These are phyloP conservation scores for Barbarea vulgaris DNA, from an alignment of 345 rosid genomes.

Conservation along the genomic window DNA sequence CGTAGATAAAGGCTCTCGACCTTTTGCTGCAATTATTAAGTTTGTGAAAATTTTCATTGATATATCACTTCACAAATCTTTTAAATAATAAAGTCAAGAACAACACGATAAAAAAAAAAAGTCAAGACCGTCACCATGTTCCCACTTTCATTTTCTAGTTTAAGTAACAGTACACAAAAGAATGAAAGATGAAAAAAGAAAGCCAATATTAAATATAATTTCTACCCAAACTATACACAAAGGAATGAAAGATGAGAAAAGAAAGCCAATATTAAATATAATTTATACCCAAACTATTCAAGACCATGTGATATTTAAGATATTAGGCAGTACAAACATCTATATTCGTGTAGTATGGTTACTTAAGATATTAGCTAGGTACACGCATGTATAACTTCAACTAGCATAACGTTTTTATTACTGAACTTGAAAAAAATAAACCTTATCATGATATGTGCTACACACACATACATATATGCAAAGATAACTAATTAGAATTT, in stretches of 20 bases:
- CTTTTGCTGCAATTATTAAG: slow-evolving; percentile 10
- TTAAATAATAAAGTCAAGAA: slow-evolving; percentile 4
- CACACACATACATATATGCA: slow-evolving; percentile 12
- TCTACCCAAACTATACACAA: too few relatives aligned
- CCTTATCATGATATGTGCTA: background rate
- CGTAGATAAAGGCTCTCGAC: background rate
- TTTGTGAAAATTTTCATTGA: background rate
- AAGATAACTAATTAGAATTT: background rate
- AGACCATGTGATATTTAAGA: slow-evolving; percentile 19
- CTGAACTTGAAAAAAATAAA: too few relatives aligned
- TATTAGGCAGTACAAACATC: too few relatives aligned
- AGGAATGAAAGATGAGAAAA: too few relatives aligned
- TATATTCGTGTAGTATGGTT: too few relatives aligned
- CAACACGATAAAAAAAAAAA: background rate
- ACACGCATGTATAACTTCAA: too few relatives aligned
- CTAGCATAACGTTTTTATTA: too few relatives aligned
- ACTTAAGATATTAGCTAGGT: too few relatives aligned
- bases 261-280: too few relatives aligned
- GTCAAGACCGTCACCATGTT: slow-evolving; percentile 19
- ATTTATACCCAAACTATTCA: background rate
- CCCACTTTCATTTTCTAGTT: background rate
- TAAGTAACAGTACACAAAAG: background rate
- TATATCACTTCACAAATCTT: slow-evolving; percentile 5
- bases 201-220: too few relatives aligned
- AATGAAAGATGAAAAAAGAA: too few relatives aligned